Base-by-base conservation (phyloP, 768 basidiomycete species). In the Ramaria rubella region DNA sequence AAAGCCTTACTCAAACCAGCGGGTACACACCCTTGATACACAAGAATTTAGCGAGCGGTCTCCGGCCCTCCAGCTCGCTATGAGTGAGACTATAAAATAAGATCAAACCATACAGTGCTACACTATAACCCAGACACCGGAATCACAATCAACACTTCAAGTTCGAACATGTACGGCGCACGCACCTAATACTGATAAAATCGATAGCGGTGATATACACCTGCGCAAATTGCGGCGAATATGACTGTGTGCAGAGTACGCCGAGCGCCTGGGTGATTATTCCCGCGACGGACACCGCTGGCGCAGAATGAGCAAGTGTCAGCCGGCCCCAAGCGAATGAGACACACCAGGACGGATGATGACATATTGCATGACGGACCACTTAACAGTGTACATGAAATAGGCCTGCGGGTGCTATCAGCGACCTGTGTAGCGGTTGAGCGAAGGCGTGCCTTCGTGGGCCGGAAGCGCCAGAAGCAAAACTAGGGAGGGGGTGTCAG, bases 331-430 rank as follows among this genome's bases (percentile, higher is more conserved):
- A 27, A 27, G 49, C 44, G 23, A 9, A 3, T 17, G 11, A 8
- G n/a, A 6, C 58, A n/a, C 48, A 77, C 79, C 65, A 57, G 83
- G 82, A 53, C 87, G 77, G 42, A 93, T 72, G 57, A 92, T 80
- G 23, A 89, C 83, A 66, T 93, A 95, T 79, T 96, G 94, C 58
- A 96, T 71, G 6, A 95, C 92, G 38, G 80, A 75, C 90, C 91
- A 94, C 81, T 90, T 91, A 67, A 91, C 70, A 9, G 89, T 85
- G 64, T 91, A 86, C 83, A 94, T 89, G 67, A 95, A 95, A 70
- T 94, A 92, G 2, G 86, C 75, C 82, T 88, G 62, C 2, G 42
- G 59, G 4, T 44, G 49, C 49, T 27, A 27, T 50, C 49, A 57
- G 52, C 58, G 60, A 43, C 56, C 62, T 42, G 27, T 40, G 24